Percentiles rank a stretch among this genome's conserved stretches.
These are phyloP conservation scores for Sesbania bispinosa DNA, from an alignment of 306 rosid species.

Conservation along the genomic window DNA sequence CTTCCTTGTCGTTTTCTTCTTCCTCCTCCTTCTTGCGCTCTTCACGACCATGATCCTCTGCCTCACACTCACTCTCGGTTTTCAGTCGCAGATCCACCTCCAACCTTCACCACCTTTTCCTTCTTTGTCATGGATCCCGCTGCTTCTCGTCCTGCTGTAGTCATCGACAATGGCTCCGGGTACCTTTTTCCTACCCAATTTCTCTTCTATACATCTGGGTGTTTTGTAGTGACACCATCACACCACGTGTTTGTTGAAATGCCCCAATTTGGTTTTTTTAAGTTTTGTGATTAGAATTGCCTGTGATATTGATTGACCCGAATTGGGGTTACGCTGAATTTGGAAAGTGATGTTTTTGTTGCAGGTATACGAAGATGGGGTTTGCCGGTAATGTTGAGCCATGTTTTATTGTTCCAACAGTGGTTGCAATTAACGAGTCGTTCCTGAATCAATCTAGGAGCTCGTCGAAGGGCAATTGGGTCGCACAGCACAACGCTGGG, in stretches of 20 bases:
- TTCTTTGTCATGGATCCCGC: slow-evolving; percentile 81
- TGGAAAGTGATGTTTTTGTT: background rate
- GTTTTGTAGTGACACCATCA: background rate
- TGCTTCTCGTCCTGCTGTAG: slow-evolving; percentile 92
- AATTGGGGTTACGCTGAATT: slow-evolving; percentile 13
- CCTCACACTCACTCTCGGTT: slow-evolving; percentile 52
- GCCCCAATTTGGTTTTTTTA: slow-evolving; percentile 9
- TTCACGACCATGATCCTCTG: slow-evolving; percentile 73
- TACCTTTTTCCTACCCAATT: slow-evolving; percentile 25
- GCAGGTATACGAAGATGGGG: slow-evolving; percentile 98
- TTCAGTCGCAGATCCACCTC: slow-evolving; percentile 76
- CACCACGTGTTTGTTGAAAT: slow-evolving; percentile 37
- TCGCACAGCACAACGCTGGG: slow-evolving; percentile 93
- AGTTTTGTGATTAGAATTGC: background rate
- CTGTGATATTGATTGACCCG: background rate
- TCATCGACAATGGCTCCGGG: slow-evolving; percentile 98
- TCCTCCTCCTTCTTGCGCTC: slow-evolving; percentile 26
- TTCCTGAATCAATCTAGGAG: slow-evolving; percentile 68
- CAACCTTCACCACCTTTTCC: background rate
- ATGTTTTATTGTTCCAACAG: slow-evolving; percentile 82
- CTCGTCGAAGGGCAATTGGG: slow-evolving; percentile 75
- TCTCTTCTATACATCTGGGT: background rate
- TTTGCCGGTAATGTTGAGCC: slow-evolving; percentile 98
- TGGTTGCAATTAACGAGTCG: slow-evolving; percentile 86
- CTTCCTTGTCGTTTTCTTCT: slow-evolving; percentile 1